Evolutionary conservation across 805 yeast genomes (phyloP).

Genomic region (Ogataea populi-albae): DNA sequence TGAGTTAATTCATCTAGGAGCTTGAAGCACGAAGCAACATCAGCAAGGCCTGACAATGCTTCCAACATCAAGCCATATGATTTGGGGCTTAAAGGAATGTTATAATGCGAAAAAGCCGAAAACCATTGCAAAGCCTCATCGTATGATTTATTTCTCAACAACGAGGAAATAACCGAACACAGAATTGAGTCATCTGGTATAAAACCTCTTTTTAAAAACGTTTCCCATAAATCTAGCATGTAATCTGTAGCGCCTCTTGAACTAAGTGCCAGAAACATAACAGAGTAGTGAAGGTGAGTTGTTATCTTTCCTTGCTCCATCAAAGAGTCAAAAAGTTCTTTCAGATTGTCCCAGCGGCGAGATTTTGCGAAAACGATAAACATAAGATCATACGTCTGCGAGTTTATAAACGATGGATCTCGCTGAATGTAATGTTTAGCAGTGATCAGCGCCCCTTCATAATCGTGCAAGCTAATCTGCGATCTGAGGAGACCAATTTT

Average conservation of each 20-base stretch:
- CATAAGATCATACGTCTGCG: conserved; percentile 16
- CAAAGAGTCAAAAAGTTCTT: conserved; percentile 52
- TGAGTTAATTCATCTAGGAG: conserved; percentile 29
- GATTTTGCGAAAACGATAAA: conserved; percentile 20
- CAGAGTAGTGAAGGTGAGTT: conserved; percentile 48
- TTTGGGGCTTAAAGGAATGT: conserved; percentile 26
- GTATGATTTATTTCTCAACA: conserved; percentile 36
- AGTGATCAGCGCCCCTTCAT: conserved; percentile 12
- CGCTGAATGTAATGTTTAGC: conserved; percentile 6
- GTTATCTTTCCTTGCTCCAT: conserved; percentile 56
- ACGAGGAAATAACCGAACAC: conserved; percentile 44
- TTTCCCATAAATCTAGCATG: conserved; percentile 37
- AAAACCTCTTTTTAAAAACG: conserved; percentile 44
- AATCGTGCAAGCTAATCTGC: conserved; percentile 10
- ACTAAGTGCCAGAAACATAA: conserved; percentile 62
- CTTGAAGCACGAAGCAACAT: conserved; percentile 34
- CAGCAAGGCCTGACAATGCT: conserved; percentile 36
- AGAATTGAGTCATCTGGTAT: conserved; percentile 44
- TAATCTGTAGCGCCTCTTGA: conserved; percentile 47
- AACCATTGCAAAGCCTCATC: conserved; percentile 37
- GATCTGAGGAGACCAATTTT: conserved; percentile 19
- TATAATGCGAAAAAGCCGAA: conserved; percentile 32
- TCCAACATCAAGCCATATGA: conserved; percentile 35
- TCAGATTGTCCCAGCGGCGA: conserved; percentile 50
- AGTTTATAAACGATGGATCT: conserved; percentile 11